These are phyloP conservation scores for Kitagawia praeruptora DNA, from an alignment of 129 eudicot species.

Conservation along the genomic window DNA sequence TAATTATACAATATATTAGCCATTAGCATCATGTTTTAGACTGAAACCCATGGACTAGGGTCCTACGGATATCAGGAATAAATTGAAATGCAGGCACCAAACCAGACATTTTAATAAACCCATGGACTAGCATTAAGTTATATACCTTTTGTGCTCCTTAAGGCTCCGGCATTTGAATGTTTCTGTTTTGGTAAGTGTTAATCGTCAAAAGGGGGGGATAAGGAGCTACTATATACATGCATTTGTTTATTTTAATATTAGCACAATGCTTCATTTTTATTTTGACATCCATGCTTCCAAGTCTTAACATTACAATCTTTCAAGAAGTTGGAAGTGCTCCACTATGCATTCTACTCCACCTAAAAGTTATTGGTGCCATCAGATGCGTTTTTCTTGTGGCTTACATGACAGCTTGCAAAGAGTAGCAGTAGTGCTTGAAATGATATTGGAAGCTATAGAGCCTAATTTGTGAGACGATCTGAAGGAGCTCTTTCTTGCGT, in stretches of 20 bases:
- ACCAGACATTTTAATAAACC: too few species aligned
- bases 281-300: background rate
- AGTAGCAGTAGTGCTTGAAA: slow-evolving; percentile 47
- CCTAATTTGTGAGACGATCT: slow-evolving; percentile 46
- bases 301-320: background rate
- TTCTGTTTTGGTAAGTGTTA: background rate
- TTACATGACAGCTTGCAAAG: slow-evolving; percentile 33
- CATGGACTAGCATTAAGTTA: too few species aligned
- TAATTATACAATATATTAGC: too few species aligned
- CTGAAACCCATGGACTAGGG: too few species aligned
- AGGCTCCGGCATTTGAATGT: background rate
- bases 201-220: background rate
- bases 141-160: background rate
- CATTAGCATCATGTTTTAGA: too few species aligned
- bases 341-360: too few species aligned
- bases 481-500: slow-evolving; percentile 66
- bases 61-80: too few species aligned
- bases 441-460: slow-evolving; percentile 38
- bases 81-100: too few species aligned
- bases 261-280: background rate
- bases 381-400: slow-evolving; percentile 67
- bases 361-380: slow-evolving; percentile 24
- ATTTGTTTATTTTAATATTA: background rate
- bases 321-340: background rate
- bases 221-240: background rate